Evolutionary conservation across 805 yeast species (phyloP).

Genomic region (Yarrowia phangngaensis): DNA sequence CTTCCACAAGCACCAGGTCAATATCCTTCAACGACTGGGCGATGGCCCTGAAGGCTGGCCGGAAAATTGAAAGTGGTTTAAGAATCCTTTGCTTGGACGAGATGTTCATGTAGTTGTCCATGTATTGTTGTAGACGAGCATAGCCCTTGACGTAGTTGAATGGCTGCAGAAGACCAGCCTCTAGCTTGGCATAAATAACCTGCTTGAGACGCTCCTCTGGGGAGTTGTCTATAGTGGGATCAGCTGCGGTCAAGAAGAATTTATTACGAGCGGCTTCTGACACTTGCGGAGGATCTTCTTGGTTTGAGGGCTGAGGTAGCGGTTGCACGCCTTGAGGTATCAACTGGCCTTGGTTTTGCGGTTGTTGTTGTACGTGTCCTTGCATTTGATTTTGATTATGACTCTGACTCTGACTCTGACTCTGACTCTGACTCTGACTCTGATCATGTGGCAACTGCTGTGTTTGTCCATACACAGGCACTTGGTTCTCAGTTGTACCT

Average conservation of each 20-base stretch:
- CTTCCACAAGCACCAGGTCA: slow-evolving; percentile 88
- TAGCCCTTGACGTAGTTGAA: slow-evolving; percentile 93
- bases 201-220: slow-evolving; percentile 91
- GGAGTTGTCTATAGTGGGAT: slow-evolving; percentile 88
- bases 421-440: neutral
- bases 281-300: slow-evolving; percentile 19
- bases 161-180: slow-evolving; percentile 88
- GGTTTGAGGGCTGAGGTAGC: neutral
- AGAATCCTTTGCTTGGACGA: slow-evolving; percentile 79
- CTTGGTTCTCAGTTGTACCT: no score
- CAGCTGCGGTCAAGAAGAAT: slow-evolving; percentile 93
- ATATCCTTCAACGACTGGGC: slow-evolving; percentile 87
- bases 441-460: no score
- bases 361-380: neutral
- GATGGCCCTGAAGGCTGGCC: slow-evolving; percentile 91
- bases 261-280: slow-evolving; percentile 70
- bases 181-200: slow-evolving; percentile 88
- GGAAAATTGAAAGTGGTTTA: slow-evolving; percentile 75
- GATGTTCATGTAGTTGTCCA: slow-evolving; percentile 88
- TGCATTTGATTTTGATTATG: neutral
- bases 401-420: neutral
- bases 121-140: slow-evolving; percentile 79
- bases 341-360: neutral
- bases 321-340: neutral
- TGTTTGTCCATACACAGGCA: no score